These are phyloP conservation scores for Candida caryicola DNA, from an alignment of 805 yeast genomes.

Conservation along the genomic window DNA sequence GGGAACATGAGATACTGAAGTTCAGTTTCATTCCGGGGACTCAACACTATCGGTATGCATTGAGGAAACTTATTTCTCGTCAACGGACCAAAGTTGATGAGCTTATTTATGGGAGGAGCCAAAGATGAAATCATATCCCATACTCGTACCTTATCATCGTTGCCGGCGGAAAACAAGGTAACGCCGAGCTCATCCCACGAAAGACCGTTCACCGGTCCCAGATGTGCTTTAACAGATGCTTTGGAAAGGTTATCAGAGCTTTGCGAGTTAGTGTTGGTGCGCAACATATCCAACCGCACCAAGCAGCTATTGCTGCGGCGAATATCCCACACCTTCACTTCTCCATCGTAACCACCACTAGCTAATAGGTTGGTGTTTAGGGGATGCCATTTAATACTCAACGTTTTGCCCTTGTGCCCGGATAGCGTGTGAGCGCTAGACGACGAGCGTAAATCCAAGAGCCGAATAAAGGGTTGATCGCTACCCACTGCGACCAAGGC, in stretches of 20 bases:
- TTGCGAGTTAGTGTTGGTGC: slow-evolving; percentile 30
- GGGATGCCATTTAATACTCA: slow-evolving; percentile 76
- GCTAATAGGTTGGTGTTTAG: slow-evolving; percentile 57
- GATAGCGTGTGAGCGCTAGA: slow-evolving; percentile 68
- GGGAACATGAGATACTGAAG: slow-evolving; percentile 64
- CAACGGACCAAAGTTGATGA: slow-evolving; percentile 75
- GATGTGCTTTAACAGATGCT: slow-evolving; percentile 60
- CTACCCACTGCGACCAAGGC: slow-evolving; percentile 68
- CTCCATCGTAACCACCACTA: slow-evolving; percentile 80
- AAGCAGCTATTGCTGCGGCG: slow-evolving; percentile 65
- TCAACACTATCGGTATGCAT: slow-evolving; percentile 50
- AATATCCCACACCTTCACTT: slow-evolving; percentile 82
- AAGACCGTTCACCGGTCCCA: slow-evolving; percentile 75
- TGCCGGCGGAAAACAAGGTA: slow-evolving; percentile 63
- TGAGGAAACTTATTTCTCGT: slow-evolving; percentile 60
- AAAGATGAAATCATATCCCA: slow-evolving; percentile 59
- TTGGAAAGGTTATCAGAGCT: slow-evolving; percentile 26
- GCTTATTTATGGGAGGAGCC: slow-evolving; percentile 52
- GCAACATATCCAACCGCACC: slow-evolving; percentile 56
- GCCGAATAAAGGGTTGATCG: slow-evolving; percentile 65
- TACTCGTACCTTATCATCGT: slow-evolving; percentile 74
- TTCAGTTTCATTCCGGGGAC: slow-evolving; percentile 51
- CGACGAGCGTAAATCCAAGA: slow-evolving; percentile 71
- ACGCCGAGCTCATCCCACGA: slow-evolving; percentile 70
- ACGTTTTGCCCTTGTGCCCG: slow-evolving; percentile 57